Base-by-base conservation (phyloP, 345 rosid species). In the Gossypium sturtianum region DNA sequence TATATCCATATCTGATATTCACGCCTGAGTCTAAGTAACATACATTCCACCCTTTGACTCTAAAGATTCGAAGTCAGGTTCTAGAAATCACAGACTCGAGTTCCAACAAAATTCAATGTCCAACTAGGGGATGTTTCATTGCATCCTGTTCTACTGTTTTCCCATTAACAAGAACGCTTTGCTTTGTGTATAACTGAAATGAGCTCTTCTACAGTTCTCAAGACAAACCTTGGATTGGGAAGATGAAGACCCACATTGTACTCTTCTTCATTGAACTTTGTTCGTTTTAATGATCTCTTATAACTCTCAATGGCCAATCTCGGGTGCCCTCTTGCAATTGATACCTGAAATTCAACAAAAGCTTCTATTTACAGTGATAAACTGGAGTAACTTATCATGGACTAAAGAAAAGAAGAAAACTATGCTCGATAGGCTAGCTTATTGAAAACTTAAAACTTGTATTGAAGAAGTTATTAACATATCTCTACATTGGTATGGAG, bases 281-380 rank as follows among this genome's bases (percentile, higher is more conserved):
- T n/a, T 16, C 12, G 53, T 15, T 19, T 76, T 52, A 87, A 54
- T 2, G 81, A 76, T 62, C 76, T 82, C 82, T 81, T 90, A 84
- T 79, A 90, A 77, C 82, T 87, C 63, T 82, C 85, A 13, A 72
- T 67, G 19, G 94, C 89, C 8, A 60, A 78, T 70, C 67, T 77
- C 41, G 94, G 94, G 73, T 78, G 88, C 67, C 85, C 94, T 71
- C 84, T 88, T 6, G 92, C 94, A 5, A 88, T 34, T n/a, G 89
- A 81, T 34, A 80, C 86, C 94, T 90, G 83, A 77, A 75, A 69
- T 76, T 34, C 49, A 53, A 79, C 12, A 27, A 65, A 62, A 73
- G 45, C 6, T 45, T 23, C 20, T 15, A 72, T 43, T 20, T 25
- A 22, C 3, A 11, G 69, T 25, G 13, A 74, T n/a, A 48, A 62